Evolutionary conservation across 768 basidiomycete species (phyloP).

Genomic region (Lactarius psammicola): DNA sequence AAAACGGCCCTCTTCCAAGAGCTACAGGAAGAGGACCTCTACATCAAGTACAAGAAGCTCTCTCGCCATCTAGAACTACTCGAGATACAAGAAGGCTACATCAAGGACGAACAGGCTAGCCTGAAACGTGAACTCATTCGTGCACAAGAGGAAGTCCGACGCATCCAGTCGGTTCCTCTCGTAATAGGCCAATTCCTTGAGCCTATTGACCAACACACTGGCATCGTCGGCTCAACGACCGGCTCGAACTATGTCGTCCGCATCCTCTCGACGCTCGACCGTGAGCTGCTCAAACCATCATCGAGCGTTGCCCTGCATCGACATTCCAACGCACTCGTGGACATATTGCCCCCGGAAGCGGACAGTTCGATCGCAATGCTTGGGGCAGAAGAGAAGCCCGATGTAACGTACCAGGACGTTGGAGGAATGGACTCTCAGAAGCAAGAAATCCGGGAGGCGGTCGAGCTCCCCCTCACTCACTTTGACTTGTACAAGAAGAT

Average conservation of each 20-base stretch:
- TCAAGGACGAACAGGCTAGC: slow-evolving; percentile 98
- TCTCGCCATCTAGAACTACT: slow-evolving; percentile 94
- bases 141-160: slow-evolving; percentile 98
- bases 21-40: slow-evolving; percentile 87
- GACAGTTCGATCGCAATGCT: slow-evolving; percentile 97
- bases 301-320: slow-evolving; percentile 98
- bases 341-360: slow-evolving; percentile 97
- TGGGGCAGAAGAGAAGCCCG: slow-evolving; percentile 90
- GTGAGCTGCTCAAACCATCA: slow-evolving; percentile 95
- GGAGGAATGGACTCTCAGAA: slow-evolving; percentile 98
- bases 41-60: slow-evolving; percentile 96
- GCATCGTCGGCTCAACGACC: slow-evolving; percentile 96
- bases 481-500: slow-evolving; percentile 99
- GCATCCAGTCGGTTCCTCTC: slow-evolving; percentile 96
- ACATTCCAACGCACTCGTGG: slow-evolving; percentile 97
- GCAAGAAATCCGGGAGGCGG: slow-evolving; percentile 98
- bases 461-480: slow-evolving; percentile 94
- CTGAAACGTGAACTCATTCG: slow-evolving; percentile 97
- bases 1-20: slow-evolving; percentile 85
- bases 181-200: slow-evolving; percentile 99
- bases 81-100: slow-evolving; percentile 92
- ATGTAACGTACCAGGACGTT: slow-evolving; percentile 90
- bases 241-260: slow-evolving; percentile 98
- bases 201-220: slow-evolving; percentile 95
- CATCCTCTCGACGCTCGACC: slow-evolving; percentile 94